Conservation (phyloP, 257 asterid species). For the Voacanga thouarsii region DNA sequence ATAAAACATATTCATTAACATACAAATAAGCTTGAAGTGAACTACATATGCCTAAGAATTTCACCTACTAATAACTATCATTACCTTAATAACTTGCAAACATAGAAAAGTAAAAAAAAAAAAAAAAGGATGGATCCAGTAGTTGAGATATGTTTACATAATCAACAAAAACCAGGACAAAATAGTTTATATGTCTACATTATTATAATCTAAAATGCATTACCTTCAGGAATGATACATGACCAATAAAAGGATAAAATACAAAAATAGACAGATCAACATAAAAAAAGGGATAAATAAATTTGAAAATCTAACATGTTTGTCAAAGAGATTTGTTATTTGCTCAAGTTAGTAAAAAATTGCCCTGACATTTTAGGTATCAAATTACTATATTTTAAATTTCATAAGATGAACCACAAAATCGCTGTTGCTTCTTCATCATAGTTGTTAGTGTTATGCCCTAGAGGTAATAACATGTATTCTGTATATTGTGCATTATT, state of each 20-base stretch:
- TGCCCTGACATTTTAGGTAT: too few relatives aligned
- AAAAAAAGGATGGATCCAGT: neutral
- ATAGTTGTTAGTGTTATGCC: too few relatives aligned
- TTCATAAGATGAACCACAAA: too few relatives aligned
- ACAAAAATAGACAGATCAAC: neutral
- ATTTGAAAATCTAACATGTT: too few relatives aligned
- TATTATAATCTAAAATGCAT: neutral
- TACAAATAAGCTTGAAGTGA: slow-evolving; percentile 89
- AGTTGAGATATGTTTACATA: neutral
- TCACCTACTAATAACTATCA: slow-evolving; percentile 72
- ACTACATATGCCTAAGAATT: slow-evolving; percentile 95
- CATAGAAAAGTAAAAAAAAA: slow-evolving; percentile 1
- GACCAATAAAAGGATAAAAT: neutral
- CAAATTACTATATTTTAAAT: too few relatives aligned
- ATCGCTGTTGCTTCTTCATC: too few relatives aligned
- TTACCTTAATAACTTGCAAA: slow-evolving; percentile 77
- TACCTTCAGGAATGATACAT: neutral
- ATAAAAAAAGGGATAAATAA: neutral
- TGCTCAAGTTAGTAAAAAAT: too few relatives aligned
- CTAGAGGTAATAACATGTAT: too few relatives aligned
- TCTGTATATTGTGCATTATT: too few relatives aligned
- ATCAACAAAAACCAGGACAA: neutral
- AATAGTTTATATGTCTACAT: neutral
- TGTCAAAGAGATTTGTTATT: too few relatives aligned
- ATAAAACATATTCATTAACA: slow-evolving; percentile 91